Evolutionary conservation across 208 protist species (phyloP), one percentile per base, ranked within the genome.

Genomic region (Novymonas esmeraldas): DNA sequence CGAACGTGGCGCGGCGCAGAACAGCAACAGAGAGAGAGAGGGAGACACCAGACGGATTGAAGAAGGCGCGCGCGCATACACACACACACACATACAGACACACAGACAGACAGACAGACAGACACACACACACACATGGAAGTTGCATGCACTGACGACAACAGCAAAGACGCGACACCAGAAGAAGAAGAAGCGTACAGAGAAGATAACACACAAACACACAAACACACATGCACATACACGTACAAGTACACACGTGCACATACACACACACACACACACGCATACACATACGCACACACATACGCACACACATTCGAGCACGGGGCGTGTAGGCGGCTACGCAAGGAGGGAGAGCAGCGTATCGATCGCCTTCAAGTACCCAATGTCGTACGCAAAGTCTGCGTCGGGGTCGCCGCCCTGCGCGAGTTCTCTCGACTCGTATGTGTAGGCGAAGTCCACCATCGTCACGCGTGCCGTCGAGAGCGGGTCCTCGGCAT

Each of bases 381-480:
- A 95, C 14, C 87, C 82, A n/a, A 90, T 66, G 49, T 95, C 90
- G 46, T 79, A 80, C 34, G 76, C 76, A 18, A 80, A 74, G 29
- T 73, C 65, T 1, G 83, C 87, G 46, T 92, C 87, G 4, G 75
- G 64, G 50, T 95, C 90, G 2, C 76, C 68, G 55, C 70, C 87
- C 26, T 76, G 64, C 42, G 64, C 45, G 48, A 95, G 76, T 58
- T 95, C 90, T 36, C 67, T 65, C 16, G 76, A 71, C 51, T 93
- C 85, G 67, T 95, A 95, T 3, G 90, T 92, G 75, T 89, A 95
- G 13, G 90, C 90, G 62, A 95, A 95, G 75, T 95, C 90, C 1
- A 95, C 85, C 90, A 95, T 95, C 38, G 88, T 84, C 34, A 95
- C 64, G 0, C 90, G 90, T 24, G 71, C 67, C n/a, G 85, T 93